Percentiles rank a stretch among this genome's conserved stretches.
phyloP scores from a whole-genome alignment of 345 rosid species.

The Tarenaya hassleriana region DNA sequence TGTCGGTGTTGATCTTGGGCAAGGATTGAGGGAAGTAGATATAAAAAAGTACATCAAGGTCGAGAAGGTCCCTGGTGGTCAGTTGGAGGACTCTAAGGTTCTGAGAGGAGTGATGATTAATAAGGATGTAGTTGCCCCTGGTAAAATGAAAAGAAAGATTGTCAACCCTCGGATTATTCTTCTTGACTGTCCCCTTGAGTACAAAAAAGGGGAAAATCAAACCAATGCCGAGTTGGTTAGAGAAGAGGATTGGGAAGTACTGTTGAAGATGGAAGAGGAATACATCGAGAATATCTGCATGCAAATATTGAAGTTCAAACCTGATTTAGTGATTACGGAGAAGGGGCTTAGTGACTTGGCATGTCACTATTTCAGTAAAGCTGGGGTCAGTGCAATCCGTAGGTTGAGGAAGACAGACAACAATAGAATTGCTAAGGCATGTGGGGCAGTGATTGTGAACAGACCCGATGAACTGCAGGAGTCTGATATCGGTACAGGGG shows the following conservation, averaged over 20 bases:
- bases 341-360: conserved; percentile 99
- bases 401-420: conserved; percentile 90
- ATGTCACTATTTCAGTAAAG: conserved; percentile 86
- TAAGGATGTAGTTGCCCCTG: conserved; percentile 92
- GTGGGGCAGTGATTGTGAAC: conserved; percentile 93
- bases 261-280: conserved; percentile 90
- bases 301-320: conserved; percentile 84
- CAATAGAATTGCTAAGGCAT: conserved; percentile 91
- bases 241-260: conserved; percentile 90
- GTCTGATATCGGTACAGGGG: conserved; percentile 93
- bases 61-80: conserved; percentile 97
- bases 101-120: conserved; percentile 94
- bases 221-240: conserved; percentile 86
- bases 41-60: conserved; percentile 87
- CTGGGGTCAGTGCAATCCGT: conserved; percentile 90
- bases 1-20: conserved; percentile 90
- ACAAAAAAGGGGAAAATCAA: conserved; percentile 98
- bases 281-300: conserved; percentile 71
- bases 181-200: conserved; percentile 92
- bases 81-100: conserved; percentile 82
- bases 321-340: conserved; percentile 84
- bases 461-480: conserved; percentile 94
- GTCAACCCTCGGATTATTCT: conserved; percentile 76
- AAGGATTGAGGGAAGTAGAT: conserved; percentile 93
- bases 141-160: conserved; percentile 94